These are phyloP conservation scores for Phytophthora hibernalis DNA, from an alignment of 352 stramenopile species.

Conservation along the genomic window DNA sequence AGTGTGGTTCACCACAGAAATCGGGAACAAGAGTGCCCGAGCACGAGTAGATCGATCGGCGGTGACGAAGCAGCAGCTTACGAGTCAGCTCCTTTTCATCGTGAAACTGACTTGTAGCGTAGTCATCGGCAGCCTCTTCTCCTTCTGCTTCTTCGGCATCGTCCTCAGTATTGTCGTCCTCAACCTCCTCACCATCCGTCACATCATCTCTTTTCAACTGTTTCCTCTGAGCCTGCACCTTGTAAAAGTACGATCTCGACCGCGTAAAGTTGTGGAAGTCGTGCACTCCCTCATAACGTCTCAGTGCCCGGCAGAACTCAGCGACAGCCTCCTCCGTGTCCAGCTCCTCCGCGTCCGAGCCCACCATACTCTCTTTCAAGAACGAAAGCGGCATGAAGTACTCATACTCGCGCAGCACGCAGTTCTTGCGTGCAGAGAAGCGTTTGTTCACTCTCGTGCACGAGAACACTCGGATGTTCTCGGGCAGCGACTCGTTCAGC, in stretches of 20 bases:
- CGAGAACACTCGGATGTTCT: slow-evolving; percentile 89
- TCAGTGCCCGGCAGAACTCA: slow-evolving; percentile 58
- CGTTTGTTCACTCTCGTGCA: slow-evolving; percentile 90
- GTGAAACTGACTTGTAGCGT: slow-evolving; percentile 48
- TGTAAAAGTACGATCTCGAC: slow-evolving; percentile 80
- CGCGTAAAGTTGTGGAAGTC: slow-evolving; percentile 94
- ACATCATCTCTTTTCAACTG: slow-evolving; percentile 22
- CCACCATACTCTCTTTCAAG: slow-evolving; percentile 54
- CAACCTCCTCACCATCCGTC: slow-evolving; percentile 16
- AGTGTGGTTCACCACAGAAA: slow-evolving; percentile 65
- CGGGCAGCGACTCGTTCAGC: slow-evolving; percentile 83
- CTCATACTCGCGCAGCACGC: slow-evolving; percentile 90
- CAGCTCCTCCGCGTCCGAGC: slow-evolving; percentile 24
- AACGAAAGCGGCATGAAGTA: slow-evolving; percentile 92
- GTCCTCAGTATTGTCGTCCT: slow-evolving; percentile 8
- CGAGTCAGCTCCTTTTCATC: slow-evolving; percentile 48
- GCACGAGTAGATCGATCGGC: slow-evolving; percentile 83
- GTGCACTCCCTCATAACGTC: slow-evolving; percentile 85
- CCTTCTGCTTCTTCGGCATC: slow-evolving; percentile 21
- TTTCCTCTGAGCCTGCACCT: slow-evolving; percentile 56
- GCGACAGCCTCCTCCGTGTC: slow-evolving; percentile 51
- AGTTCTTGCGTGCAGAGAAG: slow-evolving; percentile 90
- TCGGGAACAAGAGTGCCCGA: slow-evolving; percentile 64
- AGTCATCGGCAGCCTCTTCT: slow-evolving; percentile 27
- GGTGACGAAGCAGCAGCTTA: slow-evolving; percentile 71